Evolutionary conservation across 2,329 filamentous ascomycete genomes (phyloP).

Genomic region (Cryphonectria japonica): DNA sequence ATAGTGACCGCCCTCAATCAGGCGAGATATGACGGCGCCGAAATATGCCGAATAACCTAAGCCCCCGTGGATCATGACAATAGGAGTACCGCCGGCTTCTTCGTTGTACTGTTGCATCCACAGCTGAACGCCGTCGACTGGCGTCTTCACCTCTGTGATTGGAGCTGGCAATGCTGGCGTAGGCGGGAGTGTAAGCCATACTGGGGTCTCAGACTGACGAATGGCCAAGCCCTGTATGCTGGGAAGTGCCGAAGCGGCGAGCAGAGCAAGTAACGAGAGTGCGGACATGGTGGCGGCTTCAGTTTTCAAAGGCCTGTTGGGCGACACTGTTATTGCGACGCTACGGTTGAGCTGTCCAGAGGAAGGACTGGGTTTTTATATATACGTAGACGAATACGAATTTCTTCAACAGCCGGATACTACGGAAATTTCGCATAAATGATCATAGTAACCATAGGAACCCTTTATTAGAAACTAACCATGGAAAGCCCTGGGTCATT

Average conservation of each 20-base stretch:
- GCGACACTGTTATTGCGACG: neutral
- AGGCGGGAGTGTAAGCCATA: constrained; percentile 4
- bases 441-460: neutral
- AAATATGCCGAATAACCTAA: constrained; percentile 49
- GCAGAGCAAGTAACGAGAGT: neutral
- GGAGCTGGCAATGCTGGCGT: neutral
- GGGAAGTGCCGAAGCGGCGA: neutral
- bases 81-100: constrained; percentile 38
- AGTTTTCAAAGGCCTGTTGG: neutral
- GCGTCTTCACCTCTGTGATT: neutral
- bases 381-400: neutral
- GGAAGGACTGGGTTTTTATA: neutral
- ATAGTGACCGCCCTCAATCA: constrained; percentile 41
- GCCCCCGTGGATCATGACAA: constrained; percentile 47
- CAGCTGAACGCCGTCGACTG: neutral
- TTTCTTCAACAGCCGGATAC: neutral
- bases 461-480: no score
- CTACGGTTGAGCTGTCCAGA: neutral
- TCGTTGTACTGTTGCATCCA: constrained; percentile 9
- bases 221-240: neutral
- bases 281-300: neutral
- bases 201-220: neutral
- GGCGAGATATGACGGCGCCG: constrained; percentile 42
- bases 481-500: neutral
- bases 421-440: neutral